A percentile compares a stretch with the other conserved stretches of the same genome.
phyloP scores from a whole-genome alignment of 805 yeast genomes.

The Pichia scutulata region DNA sequence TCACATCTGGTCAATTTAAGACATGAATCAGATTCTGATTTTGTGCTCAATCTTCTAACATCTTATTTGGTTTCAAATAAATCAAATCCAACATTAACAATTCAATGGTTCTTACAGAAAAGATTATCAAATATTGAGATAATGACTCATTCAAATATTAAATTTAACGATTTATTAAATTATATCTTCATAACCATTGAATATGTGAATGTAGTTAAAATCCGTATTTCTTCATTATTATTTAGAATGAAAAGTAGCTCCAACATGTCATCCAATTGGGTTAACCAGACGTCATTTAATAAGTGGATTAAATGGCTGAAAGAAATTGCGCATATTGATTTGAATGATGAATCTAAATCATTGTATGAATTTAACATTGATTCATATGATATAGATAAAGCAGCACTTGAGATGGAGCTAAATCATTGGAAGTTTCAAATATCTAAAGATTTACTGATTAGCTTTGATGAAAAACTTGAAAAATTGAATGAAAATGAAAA shows the following conservation, averaged over 20 bases:
- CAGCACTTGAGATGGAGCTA: constrained; percentile 5
- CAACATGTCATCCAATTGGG: constrained; percentile 21
- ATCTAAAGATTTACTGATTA: constrained; percentile 12
- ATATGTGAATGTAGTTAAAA: constrained; percentile 17
- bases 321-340: constrained; percentile 1
- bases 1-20: constrained; percentile 14
- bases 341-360: constrained; percentile 15
- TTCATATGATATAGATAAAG: constrained; percentile 11
- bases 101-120: constrained; percentile 19
- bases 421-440: constrained; percentile 19
- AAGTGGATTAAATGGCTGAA: constrained; percentile 26
- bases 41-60: constrained; percentile 17
- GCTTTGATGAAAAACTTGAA: constrained; percentile 8
- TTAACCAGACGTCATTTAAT: constrained; percentile 18
- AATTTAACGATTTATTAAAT: constrained; percentile 21
- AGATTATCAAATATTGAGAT: constrained; percentile 14
- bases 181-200: constrained; percentile 26
- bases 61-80: constrained; percentile 19
- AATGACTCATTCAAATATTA: constrained; percentile 7
- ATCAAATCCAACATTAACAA: constrained; percentile 15
- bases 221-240: constrained; percentile 19
- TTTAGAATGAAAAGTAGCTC: constrained; percentile 18
- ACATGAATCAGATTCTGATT: constrained; percentile 26
- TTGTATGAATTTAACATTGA: constrained; percentile 13
- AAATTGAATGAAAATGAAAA: background rate